phyloP scores from a whole-genome alignment of 768 basidiomycete species.

The Rhizopogon roseolus region DNA sequence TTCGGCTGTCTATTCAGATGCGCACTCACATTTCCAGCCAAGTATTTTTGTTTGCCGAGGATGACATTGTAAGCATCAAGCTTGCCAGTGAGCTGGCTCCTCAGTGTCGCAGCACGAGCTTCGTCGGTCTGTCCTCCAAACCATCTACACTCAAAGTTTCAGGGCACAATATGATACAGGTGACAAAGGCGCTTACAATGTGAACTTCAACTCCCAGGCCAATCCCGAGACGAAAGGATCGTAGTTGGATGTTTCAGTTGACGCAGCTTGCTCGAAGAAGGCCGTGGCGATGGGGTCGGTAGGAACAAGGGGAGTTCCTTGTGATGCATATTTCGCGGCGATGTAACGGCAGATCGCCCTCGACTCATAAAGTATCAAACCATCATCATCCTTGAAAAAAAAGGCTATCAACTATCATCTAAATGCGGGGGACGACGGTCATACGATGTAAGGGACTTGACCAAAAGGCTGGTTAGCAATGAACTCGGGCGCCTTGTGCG shows the following conservation, averaged over 20 bases:
- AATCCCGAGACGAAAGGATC: conserved; percentile 37
- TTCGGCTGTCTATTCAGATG: not conserved
- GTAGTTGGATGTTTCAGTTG: conserved; percentile 50
- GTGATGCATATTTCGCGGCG: conserved; percentile 31
- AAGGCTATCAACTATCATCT: not conserved
- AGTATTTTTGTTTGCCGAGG: conserved; percentile 28
- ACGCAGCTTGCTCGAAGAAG: conserved; percentile 47
- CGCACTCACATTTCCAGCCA: conserved; percentile 28
- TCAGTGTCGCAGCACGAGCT: conserved; percentile 19
- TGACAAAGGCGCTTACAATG: conserved; percentile 30
- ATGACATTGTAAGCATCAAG: conserved; percentile 29
- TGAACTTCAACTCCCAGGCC: conserved; percentile 41
- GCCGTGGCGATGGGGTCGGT: conserved; percentile 30
- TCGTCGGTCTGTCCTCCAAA: conserved; percentile 28
- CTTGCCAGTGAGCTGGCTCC: conserved; percentile 25
- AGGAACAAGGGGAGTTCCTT: conserved; percentile 33
- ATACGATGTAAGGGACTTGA: conserved; percentile 35
- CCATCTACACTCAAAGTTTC: not conserved
- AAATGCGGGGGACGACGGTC: not conserved
- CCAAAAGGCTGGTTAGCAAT: conserved; percentile 52
- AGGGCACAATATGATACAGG: not conserved
- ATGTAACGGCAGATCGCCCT: conserved; percentile 41
- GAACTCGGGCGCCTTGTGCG: conserved; percentile 44
- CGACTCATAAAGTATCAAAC: conserved; percentile 38
- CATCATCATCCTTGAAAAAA: conserved; percentile 28